Evolutionary conservation across 768 basidiomycete species (phyloP), one percentile per base, ranked within the genome.

Genomic region (Xerocomellus amylosporus): DNA sequence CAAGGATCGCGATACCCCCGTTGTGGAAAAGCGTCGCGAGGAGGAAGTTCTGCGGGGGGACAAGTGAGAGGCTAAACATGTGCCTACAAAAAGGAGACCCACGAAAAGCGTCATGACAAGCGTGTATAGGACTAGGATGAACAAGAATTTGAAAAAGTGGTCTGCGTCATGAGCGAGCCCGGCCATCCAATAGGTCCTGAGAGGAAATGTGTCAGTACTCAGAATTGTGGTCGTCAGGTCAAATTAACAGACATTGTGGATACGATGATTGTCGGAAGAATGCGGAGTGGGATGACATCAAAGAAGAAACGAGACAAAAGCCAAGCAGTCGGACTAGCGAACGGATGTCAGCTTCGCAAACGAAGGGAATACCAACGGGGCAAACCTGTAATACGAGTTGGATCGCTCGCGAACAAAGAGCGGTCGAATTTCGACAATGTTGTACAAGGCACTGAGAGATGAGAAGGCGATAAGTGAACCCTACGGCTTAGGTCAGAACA

Each of bases 101-200:
- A 93, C 91, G 68, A 83, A 95, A 39, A 96, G 80, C 0, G 93
- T 93, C 83, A 93, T 90, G 34, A 80, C 85, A 19, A 97, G 76
- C 0, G 87, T 86, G 67, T 86, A 97, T 20, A 96, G 75, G 19
- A 93, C 86, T 17, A 98, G 78, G 56, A 97, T 88, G 64, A 98
- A 82, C 20, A 97, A 75, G 74, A 90, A 98, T 65, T 97, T 98
- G 86, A 97, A 98, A 78, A 88, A 98, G 66, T 88, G 78, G 0
- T 85, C 81, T 2, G 93, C 85, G 40, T 88, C 80, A 5, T 77
- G 78, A 2, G 90, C 80, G 5, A 98, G 81, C 13, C 95, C 94
- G 3, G 93, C 92, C 95, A 98, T 94, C 90, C 91, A 93, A 62
- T 93, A 93, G n/a, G 86, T 87, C 49, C 87, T 89, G 55, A 22